A percentile compares a stretch with the other conserved stretches of the same genome.
phyloP scores from a whole-genome alignment of 1,284 basidiomycete genomes.

The Irpex sp. region DNA sequence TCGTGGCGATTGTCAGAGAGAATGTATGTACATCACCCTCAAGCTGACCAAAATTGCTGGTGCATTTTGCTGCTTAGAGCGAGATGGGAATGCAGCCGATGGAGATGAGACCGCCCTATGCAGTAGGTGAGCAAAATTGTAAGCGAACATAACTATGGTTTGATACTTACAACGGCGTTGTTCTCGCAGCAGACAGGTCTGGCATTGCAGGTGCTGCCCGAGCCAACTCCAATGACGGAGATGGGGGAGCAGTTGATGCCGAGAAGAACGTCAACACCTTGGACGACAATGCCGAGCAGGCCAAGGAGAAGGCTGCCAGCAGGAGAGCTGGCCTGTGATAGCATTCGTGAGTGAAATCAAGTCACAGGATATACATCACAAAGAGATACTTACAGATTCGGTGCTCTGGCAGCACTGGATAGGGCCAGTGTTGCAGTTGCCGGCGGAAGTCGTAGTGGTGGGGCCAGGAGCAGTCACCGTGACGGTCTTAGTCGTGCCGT shows the following conservation, averaged over 20 bases:
- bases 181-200: slow-evolving; percentile 37
- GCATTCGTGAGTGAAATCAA: not conserved
- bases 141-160: no score
- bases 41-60: not conserved
- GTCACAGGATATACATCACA: not conserved
- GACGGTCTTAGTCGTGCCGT: slow-evolving; percentile 17
- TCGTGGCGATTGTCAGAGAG: not conserved
- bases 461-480: slow-evolving; percentile 16
- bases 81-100: slow-evolving; percentile 14
- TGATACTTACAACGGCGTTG: slow-evolving; percentile 32
- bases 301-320: slow-evolving; percentile 15
- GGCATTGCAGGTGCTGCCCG: slow-evolving; percentile 23
- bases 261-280: slow-evolving; percentile 14
- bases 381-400: slow-evolving; percentile 12
- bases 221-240: slow-evolving; percentile 17
- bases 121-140: not conserved
- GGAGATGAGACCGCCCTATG: slow-evolving; percentile 15
- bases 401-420: slow-evolving; percentile 29
- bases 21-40: not conserved
- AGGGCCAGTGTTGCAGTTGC: slow-evolving; percentile 23
- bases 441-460: slow-evolving; percentile 9
- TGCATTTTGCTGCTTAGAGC: not conserved
- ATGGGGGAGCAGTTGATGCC: slow-evolving; percentile 21
- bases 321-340: slow-evolving; percentile 15
- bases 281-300: slow-evolving; percentile 18